Conservation (phyloP, 169 alveolate species). For the Plasmodium coatneyi region DNA sequence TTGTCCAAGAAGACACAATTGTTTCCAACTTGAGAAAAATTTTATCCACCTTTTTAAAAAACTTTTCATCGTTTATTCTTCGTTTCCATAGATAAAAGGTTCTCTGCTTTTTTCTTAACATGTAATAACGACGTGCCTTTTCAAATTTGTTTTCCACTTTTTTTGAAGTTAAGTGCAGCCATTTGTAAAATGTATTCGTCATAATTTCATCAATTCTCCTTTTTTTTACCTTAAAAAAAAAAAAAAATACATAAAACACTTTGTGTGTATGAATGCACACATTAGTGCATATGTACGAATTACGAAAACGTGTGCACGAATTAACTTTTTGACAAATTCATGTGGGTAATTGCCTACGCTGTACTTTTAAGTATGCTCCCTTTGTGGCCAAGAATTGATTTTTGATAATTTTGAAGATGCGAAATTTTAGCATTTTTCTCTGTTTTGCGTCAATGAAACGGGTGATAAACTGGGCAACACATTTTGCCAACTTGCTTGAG, state of each 20-base stretch:
- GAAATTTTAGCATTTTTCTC: conserved; percentile 26
- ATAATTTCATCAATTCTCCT: conserved; percentile 26
- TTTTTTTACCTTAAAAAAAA: conserved; percentile 37
- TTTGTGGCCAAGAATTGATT: conserved; percentile 19
- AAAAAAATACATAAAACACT: not conserved
- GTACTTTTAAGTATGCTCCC: conserved; percentile 38
- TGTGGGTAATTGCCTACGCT: not conserved
- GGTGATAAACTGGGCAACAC: conserved; percentile 31
- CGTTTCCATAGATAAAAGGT: conserved; percentile 50
- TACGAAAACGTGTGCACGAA: not conserved
- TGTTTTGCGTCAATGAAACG: conserved; percentile 6
- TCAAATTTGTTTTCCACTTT: conserved; percentile 18
- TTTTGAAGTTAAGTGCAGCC: conserved; percentile 20
- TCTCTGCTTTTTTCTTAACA: conserved; percentile 42
- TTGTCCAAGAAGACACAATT: conserved; percentile 61
- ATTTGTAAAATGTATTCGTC: conserved; percentile 16
- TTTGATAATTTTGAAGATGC: conserved; percentile 37
- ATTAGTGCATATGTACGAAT: not conserved
- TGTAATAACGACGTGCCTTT: conserved; percentile 50
- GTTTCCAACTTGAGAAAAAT: conserved; percentile 37
- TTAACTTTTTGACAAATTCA: not conserved
- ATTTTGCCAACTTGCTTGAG: conserved; percentile 24
- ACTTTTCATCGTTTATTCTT: conserved; percentile 27
- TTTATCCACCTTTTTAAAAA: conserved; percentile 53
- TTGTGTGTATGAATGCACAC: not conserved